phyloP scores from a whole-genome alignment of 352 stramenopile species.

The Phytopythium helicoides region DNA sequence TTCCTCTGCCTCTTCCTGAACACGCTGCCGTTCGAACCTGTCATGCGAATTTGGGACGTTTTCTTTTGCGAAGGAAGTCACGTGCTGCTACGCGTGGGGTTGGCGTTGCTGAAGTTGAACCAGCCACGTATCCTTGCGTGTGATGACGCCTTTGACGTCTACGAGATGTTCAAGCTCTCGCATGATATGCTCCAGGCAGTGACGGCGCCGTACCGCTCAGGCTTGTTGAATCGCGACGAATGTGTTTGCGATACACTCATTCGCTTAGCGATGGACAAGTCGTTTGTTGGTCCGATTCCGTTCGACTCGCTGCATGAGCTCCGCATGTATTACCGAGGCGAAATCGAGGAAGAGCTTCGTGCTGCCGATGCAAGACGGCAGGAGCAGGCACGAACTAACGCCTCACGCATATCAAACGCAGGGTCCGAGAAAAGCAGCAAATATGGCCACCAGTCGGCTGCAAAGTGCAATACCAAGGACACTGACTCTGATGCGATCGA shows the following conservation, averaged over 20 bases:
- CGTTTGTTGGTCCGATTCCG: constrained; percentile 70
- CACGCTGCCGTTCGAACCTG: constrained; percentile 84
- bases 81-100: constrained; percentile 80
- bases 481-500: constrained; percentile 15
- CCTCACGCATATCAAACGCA: no score
- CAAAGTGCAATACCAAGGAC: not conserved
- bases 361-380: constrained; percentile 30
- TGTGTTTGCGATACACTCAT: constrained; percentile 82
- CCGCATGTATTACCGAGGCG: constrained; percentile 52
- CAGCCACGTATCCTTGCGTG: constrained; percentile 68
- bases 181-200: constrained; percentile 56
- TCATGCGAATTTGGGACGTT: constrained; percentile 89
- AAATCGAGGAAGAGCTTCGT: constrained; percentile 57
- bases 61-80: constrained; percentile 91
- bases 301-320: constrained; percentile 77
- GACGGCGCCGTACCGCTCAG: constrained; percentile 52
- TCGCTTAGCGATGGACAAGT: constrained; percentile 77
- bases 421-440: no score
- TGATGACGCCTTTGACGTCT: constrained; percentile 75
- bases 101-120: constrained; percentile 84
- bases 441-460: not conserved
- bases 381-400: constrained; percentile 4
- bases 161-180: constrained; percentile 81
- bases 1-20: constrained; percentile 94
- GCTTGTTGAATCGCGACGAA: constrained; percentile 72